These are phyloP conservation scores for barrel medic (Medicago truncatula) DNA, from an alignment of 306 rosid species.

Conservation along the genomic window DNA sequence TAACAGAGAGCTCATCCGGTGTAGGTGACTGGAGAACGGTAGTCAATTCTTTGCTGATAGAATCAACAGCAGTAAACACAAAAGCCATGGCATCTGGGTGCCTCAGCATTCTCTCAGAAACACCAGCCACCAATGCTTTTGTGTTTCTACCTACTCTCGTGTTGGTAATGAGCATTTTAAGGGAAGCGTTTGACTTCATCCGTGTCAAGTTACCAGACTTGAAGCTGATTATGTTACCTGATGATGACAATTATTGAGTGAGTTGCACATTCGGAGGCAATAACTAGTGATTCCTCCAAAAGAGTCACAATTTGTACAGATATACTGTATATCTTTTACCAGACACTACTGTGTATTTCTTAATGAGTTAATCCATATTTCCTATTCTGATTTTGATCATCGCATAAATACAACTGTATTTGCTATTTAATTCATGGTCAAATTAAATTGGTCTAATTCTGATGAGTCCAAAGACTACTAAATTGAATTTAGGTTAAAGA, in stretches of 20 bases:
- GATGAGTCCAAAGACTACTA: neutral
- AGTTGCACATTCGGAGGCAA: slow-evolving; percentile 35
- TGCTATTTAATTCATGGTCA: too few relatives aligned
- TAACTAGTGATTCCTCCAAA: slow-evolving; percentile 20
- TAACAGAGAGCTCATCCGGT: slow-evolving; percentile 59
- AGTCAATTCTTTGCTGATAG: slow-evolving; percentile 80
- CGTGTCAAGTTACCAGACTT: slow-evolving; percentile 69
- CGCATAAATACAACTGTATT: neutral
- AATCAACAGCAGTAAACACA: slow-evolving; percentile 86
- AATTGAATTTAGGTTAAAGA: neutral
- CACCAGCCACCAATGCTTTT: slow-evolving; percentile 94
- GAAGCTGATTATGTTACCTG: slow-evolving; percentile 96
- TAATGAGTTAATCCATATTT: neutral
- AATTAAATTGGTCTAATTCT: neutral
- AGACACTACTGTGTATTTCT: slow-evolving; percentile 12
- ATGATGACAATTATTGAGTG: slow-evolving; percentile 43
- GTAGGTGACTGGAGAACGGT: slow-evolving; percentile 68
- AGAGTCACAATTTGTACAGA: neutral
- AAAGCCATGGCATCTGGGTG: slow-evolving; percentile 82
- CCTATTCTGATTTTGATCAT: neutral
- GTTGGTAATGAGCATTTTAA: slow-evolving; percentile 96
- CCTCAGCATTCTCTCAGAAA: slow-evolving; percentile 80
- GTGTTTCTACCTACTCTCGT: slow-evolving; percentile 96
- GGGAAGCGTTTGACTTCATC: slow-evolving; percentile 61
- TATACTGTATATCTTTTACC: slow-evolving; percentile 2